Percentiles rank a stretch among this genome's conserved stretches.
These are phyloP conservation scores for Brassica hybrid DNA, from an alignment of 441 rosid species.

Conservation along the genomic window DNA sequence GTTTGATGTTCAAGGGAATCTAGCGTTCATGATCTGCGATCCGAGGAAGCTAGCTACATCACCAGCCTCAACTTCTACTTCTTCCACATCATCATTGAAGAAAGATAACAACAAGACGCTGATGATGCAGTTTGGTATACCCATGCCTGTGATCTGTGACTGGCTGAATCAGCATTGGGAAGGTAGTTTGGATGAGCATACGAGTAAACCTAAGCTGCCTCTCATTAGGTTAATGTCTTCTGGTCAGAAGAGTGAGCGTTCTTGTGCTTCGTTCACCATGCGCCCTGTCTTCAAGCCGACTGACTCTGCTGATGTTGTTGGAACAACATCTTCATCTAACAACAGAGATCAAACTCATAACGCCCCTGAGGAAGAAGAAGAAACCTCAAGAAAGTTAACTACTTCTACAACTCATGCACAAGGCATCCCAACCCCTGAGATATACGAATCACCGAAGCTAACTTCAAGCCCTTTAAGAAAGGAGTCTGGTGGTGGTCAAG, in stretches of 20 bases:
- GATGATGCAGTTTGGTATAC: slow-evolving; percentile 93
- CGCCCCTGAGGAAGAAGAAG: slow-evolving; percentile 49
- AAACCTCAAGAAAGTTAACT: too few species aligned
- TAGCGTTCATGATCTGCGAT: slow-evolving; percentile 96
- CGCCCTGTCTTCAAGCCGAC: slow-evolving; percentile 78
- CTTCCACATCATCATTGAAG: slow-evolving; percentile 55
- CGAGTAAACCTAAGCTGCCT: slow-evolving; percentile 82
- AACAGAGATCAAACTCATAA: slow-evolving; percentile 46
- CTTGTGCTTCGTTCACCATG: slow-evolving; percentile 84
- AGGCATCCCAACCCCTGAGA: slow-evolving; percentile 90
- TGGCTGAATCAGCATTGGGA: slow-evolving; percentile 99
- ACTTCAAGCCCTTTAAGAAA: slow-evolving; percentile 74
- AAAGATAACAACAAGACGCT: slow-evolving; percentile 58
- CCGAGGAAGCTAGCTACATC: slow-evolving; percentile 95
- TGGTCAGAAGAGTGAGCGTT: slow-evolving; percentile 88
- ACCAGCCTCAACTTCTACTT: slow-evolving; percentile 77
- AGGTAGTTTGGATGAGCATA: slow-evolving; percentile 86
- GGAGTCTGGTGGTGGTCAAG: slow-evolving; percentile 44
- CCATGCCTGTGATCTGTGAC: slow-evolving; percentile 87
- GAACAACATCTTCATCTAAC: slow-evolving; percentile 73
- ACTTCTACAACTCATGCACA: slow-evolving; percentile 73
- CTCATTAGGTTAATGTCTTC: slow-evolving; percentile 87
- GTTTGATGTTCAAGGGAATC: slow-evolving; percentile 90
- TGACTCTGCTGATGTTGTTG: slow-evolving; percentile 55
- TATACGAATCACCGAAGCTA: slow-evolving; percentile 78